Evolutionary conservation across 2,329 filamentous ascomycete species (phyloP).

Genomic region (Cladosporium sp.): DNA sequence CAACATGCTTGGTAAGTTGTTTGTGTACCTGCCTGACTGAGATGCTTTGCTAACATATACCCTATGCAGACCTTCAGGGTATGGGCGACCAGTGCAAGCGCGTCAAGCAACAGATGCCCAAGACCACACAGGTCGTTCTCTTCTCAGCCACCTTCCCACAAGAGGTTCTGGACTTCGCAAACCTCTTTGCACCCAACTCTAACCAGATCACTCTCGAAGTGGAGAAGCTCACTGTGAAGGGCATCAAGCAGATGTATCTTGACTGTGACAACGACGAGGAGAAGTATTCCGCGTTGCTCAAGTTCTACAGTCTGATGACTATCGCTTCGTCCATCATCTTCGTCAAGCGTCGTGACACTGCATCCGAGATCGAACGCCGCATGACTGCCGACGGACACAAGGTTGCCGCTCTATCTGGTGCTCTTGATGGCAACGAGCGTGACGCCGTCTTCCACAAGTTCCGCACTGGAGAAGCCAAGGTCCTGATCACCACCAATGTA

Average conservation of each 20-base stretch:
- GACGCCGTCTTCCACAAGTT: constrained; percentile 84
- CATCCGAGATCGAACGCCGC: constrained; percentile 74
- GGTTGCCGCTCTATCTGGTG: constrained; percentile 84
- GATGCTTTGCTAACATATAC: neutral
- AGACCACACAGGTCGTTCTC: constrained; percentile 76
- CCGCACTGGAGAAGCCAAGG: constrained; percentile 81
- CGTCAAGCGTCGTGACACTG: constrained; percentile 87
- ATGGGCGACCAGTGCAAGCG: constrained; percentile 91
- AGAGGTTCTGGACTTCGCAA: constrained; percentile 77
- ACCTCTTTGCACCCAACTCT: constrained; percentile 77
- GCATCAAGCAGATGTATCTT: constrained; percentile 96
- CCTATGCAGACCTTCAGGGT: constrained; percentile 70
- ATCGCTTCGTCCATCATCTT: constrained; percentile 98
- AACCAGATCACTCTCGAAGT: constrained; percentile 84
- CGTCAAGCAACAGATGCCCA: constrained; percentile 73
- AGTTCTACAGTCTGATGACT: constrained; percentile 93
- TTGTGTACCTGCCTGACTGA: no score
- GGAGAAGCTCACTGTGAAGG: constrained; percentile 90
- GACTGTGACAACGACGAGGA: constrained; percentile 78
- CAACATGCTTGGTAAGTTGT: constrained; percentile 70
- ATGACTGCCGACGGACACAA: constrained; percentile 89
- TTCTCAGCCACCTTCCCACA: constrained; percentile 94
- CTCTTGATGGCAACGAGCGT: constrained; percentile 76
- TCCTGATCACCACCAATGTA: constrained; percentile 96
- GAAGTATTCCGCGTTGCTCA: constrained; percentile 85